Conservation (phyloP, 148 eudicot genomes). For the Arbutus unedo region DNA sequence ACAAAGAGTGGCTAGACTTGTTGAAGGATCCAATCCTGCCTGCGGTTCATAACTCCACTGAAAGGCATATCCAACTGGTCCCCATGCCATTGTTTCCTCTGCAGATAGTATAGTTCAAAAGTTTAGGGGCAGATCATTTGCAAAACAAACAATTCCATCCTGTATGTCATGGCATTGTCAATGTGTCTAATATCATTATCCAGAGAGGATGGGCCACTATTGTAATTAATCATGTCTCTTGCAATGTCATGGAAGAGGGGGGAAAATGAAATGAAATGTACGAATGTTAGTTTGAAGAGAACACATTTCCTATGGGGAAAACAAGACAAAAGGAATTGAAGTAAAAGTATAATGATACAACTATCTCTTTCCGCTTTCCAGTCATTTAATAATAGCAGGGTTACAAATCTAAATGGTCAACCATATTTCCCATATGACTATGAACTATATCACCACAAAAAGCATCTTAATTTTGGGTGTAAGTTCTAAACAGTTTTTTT, state of each 20-base stretch:
- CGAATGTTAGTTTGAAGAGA: not conserved
- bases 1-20: constrained; percentile 4
- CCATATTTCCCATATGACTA: not conserved
- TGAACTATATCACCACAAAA: not conserved
- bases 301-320: not conserved
- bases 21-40: constrained; percentile 13
- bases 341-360: not conserved
- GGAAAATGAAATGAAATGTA: not conserved
- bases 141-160: not conserved
- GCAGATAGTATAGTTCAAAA: not conserved
- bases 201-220: not conserved
- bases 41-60: constrained; percentile 1
- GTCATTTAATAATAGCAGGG: not conserved
- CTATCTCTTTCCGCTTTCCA: not conserved
- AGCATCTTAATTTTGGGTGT: not conserved
- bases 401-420: not conserved
- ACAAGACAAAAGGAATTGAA: not conserved
- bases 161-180: not conserved
- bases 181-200: not conserved
- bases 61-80: constrained; percentile 11
- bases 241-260: not conserved
- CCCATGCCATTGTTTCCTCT: not conserved
- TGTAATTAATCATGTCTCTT: not conserved
- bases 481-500: not conserved
- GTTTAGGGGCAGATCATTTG: not conserved